Base-by-base conservation (phyloP, 192 early-diverging fungal genomes). In the Linnemannia elongata region DNA sequence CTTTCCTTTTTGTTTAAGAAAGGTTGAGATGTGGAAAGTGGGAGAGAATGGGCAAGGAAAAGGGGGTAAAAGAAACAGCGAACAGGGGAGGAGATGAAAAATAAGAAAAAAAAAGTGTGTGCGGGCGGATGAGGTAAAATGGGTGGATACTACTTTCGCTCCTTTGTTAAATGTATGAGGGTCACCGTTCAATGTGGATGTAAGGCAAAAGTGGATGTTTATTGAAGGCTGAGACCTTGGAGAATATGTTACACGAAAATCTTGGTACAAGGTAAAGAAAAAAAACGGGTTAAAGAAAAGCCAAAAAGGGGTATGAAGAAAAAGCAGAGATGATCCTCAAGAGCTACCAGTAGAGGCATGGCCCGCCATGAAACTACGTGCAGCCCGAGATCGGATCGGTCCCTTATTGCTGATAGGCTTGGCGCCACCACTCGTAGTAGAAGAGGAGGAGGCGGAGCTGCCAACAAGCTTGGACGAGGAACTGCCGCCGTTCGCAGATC, bases 281-380 rank as follows among this genome's bases (percentile, higher is more conserved):
- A 30, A 63, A 63, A 63, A 30, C 8, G 27, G 27, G 7, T 3
- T 1, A 13, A 22, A 18, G 12, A 33, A 30, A 13, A 9, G 9
- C 3, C 38, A 66, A 66, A 35, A 30, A 12, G 6, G 57, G 60
- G 60, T 15, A 33, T 27, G n/a, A 30, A 33, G 15, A 15, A 33
- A 15, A 13, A 15, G 42, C 6, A 6, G 44, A 45, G 44, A 45
- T 13, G 12, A 1, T 3, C 44, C 60, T 66, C 10, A 66, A 66
- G 60, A 66, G 13, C 60, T 66, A 30, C 12, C 30, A 4, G n/a
- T 66, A 66, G 60, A 33, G 12, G 24, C 60, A 57, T 80, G 71
- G 79, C 82, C 82, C 18, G 82, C 76, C 76, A 78, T 66, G 47
- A 74, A 78, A 74, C 74, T 83, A 52, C 82, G 82, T 33, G 82